A percentile compares a stretch with the other conserved stretches of the same genome.
Evolutionary conservation across 805 yeast genomes (phyloP).

Genomic region (Gaillardinia entomophila): DNA sequence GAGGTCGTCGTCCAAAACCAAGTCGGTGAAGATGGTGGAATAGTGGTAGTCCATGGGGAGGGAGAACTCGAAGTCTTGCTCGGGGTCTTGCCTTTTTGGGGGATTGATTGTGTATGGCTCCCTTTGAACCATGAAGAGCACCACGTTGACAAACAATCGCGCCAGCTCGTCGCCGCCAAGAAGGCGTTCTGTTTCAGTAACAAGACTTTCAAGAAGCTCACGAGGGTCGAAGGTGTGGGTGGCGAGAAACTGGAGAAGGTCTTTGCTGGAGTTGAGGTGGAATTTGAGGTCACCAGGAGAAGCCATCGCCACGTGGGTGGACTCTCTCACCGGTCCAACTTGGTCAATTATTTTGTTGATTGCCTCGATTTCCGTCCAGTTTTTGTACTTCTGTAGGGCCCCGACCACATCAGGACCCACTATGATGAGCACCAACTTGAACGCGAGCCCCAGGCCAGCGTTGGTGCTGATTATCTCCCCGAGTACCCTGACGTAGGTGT

Average conservation of each 20-base stretch:
- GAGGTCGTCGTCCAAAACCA: conserved; percentile 8
- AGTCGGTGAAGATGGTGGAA: conserved; percentile 20
- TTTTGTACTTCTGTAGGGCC: background rate
- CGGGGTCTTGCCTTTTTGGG: background rate
- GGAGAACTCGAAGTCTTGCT: conserved; percentile 6
- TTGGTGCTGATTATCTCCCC: conserved; percentile 20
- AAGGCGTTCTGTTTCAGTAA: background rate
- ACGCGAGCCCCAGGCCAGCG: conserved; percentile 10
- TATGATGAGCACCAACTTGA: conserved; percentile 20
- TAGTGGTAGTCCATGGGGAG: conserved; percentile 19
- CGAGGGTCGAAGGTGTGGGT: background rate
- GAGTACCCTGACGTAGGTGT: conserved; percentile 11
- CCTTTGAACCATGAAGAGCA: conserved; percentile 1
- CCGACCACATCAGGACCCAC: conserved; percentile 11
- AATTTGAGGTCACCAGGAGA: too few species aligned
- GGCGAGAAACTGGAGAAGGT: background rate
- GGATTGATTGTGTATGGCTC: too few species aligned
- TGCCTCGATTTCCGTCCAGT: background rate
- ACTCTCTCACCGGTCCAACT: too few species aligned
- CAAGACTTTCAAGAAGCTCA: background rate
- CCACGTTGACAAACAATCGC: conserved; percentile 1
- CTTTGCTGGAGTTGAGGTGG: too few species aligned
- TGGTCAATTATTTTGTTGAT: too few species aligned
- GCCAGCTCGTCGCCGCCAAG: background rate
- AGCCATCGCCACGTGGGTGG: too few species aligned